Percentiles rank a stretch among this genome's conserved stretches.
Evolutionary conservation across 208 protist species (phyloP).

Genomic region (Acanthamoeba culbertsoni): DNA sequence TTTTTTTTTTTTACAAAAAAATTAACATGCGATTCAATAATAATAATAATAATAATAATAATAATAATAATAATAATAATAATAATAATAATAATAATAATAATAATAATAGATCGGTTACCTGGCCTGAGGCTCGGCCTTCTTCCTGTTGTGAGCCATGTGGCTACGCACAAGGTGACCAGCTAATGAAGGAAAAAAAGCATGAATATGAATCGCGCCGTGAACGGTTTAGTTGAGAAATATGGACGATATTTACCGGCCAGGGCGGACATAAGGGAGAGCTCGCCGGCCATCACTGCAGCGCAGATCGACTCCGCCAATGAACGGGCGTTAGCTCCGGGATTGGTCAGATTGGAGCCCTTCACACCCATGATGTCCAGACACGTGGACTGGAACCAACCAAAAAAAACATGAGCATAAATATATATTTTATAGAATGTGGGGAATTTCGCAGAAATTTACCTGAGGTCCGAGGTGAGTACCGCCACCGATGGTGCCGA

Average conservation of each 20-base stretch:
- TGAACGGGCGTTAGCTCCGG: slow-evolving; percentile 90
- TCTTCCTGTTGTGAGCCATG: slow-evolving; percentile 74
- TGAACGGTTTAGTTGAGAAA: background rate
- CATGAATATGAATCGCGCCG: no score
- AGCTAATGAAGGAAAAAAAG: background rate
- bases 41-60: background rate
- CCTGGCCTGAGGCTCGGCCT: slow-evolving; percentile 15
- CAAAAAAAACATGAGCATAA: background rate
- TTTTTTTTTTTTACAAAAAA: background rate
- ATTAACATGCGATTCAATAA: background rate
- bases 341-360: slow-evolving; percentile 70
- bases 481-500: slow-evolving; percentile 98
- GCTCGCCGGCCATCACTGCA: slow-evolving; percentile 95
- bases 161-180: slow-evolving; percentile 72
- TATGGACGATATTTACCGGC: background rate
- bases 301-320: slow-evolving; percentile 91
- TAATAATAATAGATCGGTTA: background rate
- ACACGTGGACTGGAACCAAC: slow-evolving; percentile 74
- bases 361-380: slow-evolving; percentile 92
- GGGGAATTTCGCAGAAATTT: background rate
- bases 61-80: background rate
- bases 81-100: background rate
- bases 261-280: slow-evolving; percentile 92
- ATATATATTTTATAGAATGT: background rate
- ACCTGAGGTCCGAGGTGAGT: slow-evolving; percentile 93